Evolutionary conservation across 176 grass and related monocot species (phyloP).

Genomic region (Secale cereale): DNA sequence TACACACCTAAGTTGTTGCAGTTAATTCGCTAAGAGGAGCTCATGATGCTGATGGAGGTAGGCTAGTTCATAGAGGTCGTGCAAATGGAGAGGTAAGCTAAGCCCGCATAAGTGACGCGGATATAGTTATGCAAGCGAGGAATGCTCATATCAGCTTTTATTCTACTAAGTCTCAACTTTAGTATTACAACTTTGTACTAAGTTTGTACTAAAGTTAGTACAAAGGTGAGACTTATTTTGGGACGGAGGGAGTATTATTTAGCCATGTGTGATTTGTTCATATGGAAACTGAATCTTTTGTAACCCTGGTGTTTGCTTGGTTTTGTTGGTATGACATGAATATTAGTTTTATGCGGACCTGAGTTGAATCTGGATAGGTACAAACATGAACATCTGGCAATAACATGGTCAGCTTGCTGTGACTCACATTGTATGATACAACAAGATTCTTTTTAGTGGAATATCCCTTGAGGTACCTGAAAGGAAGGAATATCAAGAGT

Average conservation of each 20-base stretch:
- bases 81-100: conserved; percentile 19
- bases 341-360: not conserved
- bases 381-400: not conserved
- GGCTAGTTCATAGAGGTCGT: not conserved
- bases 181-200: too few species aligned
- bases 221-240: too few species aligned
- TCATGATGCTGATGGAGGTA: conserved; percentile 21
- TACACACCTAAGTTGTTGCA: not conserved
- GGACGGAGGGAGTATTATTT: too few species aligned
- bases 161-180: too few species aligned
- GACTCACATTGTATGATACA: not conserved
- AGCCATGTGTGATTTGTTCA: not conserved
- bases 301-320: not conserved
- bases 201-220: too few species aligned
- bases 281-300: not conserved
- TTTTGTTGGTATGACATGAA: not conserved
- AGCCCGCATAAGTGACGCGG: not conserved
- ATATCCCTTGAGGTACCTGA: too few species aligned
- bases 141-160: not conserved
- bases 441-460: not conserved
- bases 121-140: not conserved
- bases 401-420: not conserved
- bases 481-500: too few species aligned
- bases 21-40: conserved; percentile 1
- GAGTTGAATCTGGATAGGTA: not conserved